Evolutionary conservation across 139 green algal species (phyloP).

Genomic region (Pseudopediastrum boryanum): DNA sequence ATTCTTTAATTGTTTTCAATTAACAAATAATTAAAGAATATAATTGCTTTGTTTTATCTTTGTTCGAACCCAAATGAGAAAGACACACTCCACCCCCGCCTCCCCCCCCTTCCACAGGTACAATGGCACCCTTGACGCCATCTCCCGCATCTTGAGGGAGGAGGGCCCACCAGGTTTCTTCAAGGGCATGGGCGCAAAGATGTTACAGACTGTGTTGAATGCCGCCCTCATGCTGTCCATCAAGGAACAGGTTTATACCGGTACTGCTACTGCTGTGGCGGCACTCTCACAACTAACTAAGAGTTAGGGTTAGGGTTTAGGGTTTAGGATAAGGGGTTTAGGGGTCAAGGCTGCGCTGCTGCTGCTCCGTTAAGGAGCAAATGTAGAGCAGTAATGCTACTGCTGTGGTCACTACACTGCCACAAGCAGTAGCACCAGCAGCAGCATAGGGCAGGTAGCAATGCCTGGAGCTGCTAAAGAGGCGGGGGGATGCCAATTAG

Average conservation of each 20-base stretch:
- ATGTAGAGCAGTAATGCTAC: too few relatives aligned
- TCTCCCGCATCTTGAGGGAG: slow-evolving; percentile 54
- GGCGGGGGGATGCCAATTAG: too few relatives aligned
- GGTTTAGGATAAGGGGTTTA: too few relatives aligned
- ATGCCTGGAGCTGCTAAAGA: too few relatives aligned
- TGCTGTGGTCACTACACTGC: too few relatives aligned
- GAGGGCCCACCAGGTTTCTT: slow-evolving; percentile 69
- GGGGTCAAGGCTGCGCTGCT: too few relatives aligned
- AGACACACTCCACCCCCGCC: slow-evolving; percentile 22
- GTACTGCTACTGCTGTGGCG: too few relatives aligned
- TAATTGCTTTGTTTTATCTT: not conserved
- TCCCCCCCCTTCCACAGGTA: slow-evolving; percentile 41
- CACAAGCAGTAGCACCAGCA: too few relatives aligned
- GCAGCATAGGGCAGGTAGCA: too few relatives aligned
- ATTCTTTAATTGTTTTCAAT: not conserved
- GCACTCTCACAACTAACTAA: too few relatives aligned
- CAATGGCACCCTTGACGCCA: slow-evolving; percentile 49
- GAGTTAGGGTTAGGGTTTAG: too few relatives aligned
- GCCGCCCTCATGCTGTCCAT: slow-evolving; percentile 80
- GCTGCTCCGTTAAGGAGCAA: too few relatives aligned
- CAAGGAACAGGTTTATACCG: slow-evolving; percentile 78
- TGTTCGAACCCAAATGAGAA: not conserved
- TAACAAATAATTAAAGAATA: not conserved
- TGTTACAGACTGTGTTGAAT: slow-evolving; percentile 81
- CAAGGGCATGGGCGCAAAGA: slow-evolving; percentile 81